Percentiles rank a stretch among this genome's conserved stretches.
phyloP scores from a whole-genome alignment of 257 asterid species.

The Salvia splendens region DNA sequence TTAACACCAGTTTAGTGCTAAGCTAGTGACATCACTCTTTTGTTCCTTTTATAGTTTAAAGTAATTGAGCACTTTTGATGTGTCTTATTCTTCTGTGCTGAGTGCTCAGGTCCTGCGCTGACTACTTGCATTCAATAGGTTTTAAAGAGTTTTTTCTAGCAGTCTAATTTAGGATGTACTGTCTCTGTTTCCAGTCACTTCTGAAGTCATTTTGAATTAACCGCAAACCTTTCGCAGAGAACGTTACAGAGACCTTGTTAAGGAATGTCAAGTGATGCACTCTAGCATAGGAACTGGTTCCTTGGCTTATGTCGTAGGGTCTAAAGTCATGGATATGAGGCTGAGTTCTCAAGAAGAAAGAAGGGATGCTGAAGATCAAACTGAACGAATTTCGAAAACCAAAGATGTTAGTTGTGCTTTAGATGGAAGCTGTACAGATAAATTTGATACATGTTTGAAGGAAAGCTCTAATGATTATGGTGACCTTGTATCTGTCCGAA shows the following conservation, averaged over 20 bases:
- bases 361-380: constrained; percentile 54
- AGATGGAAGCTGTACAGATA: constrained; percentile 51
- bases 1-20: constrained; percentile 25
- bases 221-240: constrained; percentile 56
- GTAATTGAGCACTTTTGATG: background rate
- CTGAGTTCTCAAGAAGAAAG: constrained; percentile 74
- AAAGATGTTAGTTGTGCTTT: constrained; percentile 43
- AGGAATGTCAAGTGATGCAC: constrained; percentile 92
- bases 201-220: constrained; percentile 27
- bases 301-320: constrained; percentile 90
- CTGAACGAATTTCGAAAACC: constrained; percentile 48
- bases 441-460: constrained; percentile 42
- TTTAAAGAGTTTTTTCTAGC: background rate
- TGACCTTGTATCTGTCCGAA: constrained; percentile 69
- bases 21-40: too few relatives aligned
- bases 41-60: background rate
- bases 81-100: background rate
- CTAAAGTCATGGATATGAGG: constrained; percentile 98
- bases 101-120: background rate
- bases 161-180: constrained; percentile 15
- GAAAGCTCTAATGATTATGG: constrained; percentile 65
- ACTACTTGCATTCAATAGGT: background rate
- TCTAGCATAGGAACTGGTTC: constrained; percentile 97
- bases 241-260: constrained; percentile 76
- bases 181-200: constrained; percentile 8